These are phyloP conservation scores for Sonneratia caseolaris DNA, from an alignment of 345 rosid genomes.

Conservation along the genomic window DNA sequence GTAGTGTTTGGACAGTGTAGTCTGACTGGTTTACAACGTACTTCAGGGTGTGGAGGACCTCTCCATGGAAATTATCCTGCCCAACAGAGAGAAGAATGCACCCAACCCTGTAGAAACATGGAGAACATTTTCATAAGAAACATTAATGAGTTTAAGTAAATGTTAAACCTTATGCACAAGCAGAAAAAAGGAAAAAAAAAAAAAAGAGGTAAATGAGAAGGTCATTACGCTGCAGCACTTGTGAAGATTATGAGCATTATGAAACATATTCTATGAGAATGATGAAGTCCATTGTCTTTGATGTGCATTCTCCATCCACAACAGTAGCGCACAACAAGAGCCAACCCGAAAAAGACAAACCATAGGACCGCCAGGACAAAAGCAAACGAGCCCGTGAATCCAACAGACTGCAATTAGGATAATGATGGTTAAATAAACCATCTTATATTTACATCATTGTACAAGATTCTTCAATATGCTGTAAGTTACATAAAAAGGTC, in stretches of 20 bases:
- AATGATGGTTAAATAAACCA: conserved; percentile 3
- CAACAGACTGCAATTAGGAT: conserved; percentile 66
- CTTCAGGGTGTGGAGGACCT: conserved; percentile 62
- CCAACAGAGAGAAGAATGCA: conserved; percentile 91
- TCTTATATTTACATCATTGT: neutral
- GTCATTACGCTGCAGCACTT: conserved; percentile 70
- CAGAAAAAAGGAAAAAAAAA: neutral
- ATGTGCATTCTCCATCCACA: conserved; percentile 57
- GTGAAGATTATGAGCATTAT: conserved; percentile 75
- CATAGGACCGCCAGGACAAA: conserved; percentile 68
- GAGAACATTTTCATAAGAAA: conserved; percentile 10
- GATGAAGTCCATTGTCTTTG: conserved; percentile 35
- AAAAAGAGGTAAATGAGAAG: conserved; percentile 2
- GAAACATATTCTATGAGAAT: conserved; percentile 47
- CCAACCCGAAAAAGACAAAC: conserved; percentile 78
- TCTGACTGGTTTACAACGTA: conserved; percentile 93
- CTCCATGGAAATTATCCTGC: conserved; percentile 69
- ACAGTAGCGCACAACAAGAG: conserved; percentile 50
- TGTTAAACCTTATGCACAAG: neutral
- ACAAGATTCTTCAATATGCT: neutral
- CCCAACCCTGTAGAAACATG: conserved; percentile 44
- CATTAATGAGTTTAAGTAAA: neutral
- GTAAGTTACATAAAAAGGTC: neutral
- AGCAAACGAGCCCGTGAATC: conserved; percentile 80
- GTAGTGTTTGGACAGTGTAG: conserved; percentile 71